Conservation (phyloP, 169 alveolate genomes). For the Plasmodium coatneyi region DNA sequence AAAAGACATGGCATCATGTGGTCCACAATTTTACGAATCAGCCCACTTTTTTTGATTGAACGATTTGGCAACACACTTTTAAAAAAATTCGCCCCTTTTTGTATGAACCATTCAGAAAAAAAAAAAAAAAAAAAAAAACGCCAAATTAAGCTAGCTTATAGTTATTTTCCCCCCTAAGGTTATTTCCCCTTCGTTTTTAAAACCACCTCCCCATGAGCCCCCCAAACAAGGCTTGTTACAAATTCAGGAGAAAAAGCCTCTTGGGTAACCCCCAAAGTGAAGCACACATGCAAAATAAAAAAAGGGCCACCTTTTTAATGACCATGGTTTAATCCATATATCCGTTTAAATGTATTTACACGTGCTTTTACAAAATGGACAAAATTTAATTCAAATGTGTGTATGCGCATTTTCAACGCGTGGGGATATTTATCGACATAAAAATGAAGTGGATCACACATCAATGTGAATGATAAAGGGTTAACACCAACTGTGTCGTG, state of each 20-base stretch:
- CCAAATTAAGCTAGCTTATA: background rate
- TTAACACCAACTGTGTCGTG: background rate
- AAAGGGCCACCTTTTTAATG: background rate
- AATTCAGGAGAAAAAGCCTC: background rate
- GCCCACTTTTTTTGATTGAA: background rate
- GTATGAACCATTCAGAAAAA: background rate
- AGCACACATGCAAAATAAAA: background rate
- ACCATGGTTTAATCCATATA: background rate
- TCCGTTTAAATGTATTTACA: background rate
- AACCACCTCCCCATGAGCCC: background rate
- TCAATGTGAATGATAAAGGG: background rate
- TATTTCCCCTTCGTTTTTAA: background rate
- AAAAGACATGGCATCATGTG: background rate
- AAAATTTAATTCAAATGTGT: background rate
- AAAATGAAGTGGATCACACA: background rate
- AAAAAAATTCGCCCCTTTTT: background rate
- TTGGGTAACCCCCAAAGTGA: background rate
- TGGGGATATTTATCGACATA: background rate
- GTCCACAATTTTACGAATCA: background rate
- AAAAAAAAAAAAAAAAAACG: background rate
- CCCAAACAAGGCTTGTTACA: background rate
- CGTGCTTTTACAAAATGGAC: background rate
- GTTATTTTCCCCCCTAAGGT: background rate
- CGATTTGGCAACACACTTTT: background rate
- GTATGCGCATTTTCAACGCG: background rate